Evolutionary conservation across 73 alveolate genomes (phyloP).

Genomic region (Uronychia binucleata): DNA sequence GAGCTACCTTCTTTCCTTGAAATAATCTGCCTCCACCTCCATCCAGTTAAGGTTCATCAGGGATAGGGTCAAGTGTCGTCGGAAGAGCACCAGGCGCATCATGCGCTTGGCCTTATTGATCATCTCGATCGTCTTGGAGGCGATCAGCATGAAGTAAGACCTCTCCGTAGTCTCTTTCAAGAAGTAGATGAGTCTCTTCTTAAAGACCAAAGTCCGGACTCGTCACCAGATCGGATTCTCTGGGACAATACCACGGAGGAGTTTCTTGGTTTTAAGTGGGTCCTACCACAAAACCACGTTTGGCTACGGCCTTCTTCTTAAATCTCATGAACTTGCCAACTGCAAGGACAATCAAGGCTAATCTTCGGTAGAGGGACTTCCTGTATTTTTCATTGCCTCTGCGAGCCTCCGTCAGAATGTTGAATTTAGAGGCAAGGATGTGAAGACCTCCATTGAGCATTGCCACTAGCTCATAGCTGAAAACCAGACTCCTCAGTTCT

Average conservation of each 20-base stretch:
- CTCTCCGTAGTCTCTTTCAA: background rate
- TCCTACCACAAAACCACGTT: background rate
- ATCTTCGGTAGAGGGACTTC: background rate
- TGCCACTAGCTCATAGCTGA: background rate
- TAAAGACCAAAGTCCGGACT: background rate
- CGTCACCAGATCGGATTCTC: background rate
- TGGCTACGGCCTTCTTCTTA: background rate
- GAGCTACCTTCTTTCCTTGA: background rate
- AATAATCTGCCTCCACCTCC: background rate
- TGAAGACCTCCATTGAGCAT: background rate
- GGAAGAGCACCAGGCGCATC: background rate
- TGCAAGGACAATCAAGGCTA: background rate
- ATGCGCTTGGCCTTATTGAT: background rate
- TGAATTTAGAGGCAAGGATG: background rate
- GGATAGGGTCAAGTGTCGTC: background rate
- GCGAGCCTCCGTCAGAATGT: background rate
- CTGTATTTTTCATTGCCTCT: background rate
- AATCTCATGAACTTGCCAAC: background rate
- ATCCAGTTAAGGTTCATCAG: background rate
- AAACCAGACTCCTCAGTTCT: background rate
- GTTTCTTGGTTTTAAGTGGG: too few species aligned
- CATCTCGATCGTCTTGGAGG: background rate
- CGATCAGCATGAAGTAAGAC: background rate
- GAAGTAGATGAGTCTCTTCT: background rate
- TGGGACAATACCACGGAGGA: background rate